These are phyloP conservation scores for Aspergillus pseudoterreus DNA, from an alignment of 2,329 filamentous ascomycete species.

Conservation along the genomic window DNA sequence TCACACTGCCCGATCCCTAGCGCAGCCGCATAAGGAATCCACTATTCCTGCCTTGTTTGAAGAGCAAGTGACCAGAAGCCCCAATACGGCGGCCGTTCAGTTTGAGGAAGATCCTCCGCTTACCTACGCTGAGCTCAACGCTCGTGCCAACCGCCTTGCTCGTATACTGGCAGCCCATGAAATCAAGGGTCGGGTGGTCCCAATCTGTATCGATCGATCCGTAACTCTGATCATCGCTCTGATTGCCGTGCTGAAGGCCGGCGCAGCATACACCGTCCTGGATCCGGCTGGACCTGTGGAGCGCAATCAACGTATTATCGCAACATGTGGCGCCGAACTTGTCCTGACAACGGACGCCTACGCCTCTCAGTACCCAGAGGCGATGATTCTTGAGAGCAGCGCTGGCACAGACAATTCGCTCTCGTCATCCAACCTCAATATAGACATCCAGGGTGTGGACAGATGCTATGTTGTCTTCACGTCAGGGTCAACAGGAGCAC, in stretches of 20 bases:
- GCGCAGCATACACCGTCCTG: constrained; percentile 8
- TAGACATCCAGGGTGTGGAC: neutral
- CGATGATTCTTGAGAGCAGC: neutral
- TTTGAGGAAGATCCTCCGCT: neutral
- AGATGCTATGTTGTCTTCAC: constrained; percentile 2
- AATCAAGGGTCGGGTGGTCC: neutral
- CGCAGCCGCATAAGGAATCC: neutral
- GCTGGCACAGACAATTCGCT: neutral
- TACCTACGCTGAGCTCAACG: neutral
- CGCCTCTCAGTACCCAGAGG: neutral
- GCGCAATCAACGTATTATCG: constrained; percentile 1
- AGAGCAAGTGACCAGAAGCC: neutral
- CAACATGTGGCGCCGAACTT: neutral
- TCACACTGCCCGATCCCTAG: neutral
- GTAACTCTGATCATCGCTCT: constrained; percentile 2
- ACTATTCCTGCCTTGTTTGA: constrained; percentile 1
- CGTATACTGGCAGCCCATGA: neutral
- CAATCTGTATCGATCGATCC: constrained; percentile 3
- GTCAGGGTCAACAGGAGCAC: constrained; percentile 5
- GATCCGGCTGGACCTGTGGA: constrained; percentile 6
- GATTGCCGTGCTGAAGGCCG: constrained; percentile 8
- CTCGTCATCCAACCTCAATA: neutral
- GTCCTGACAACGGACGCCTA: neutral
- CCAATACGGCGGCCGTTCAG: neutral
- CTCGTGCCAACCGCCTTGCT: neutral